A percentile compares a stretch with the other conserved stretches of the same genome.
Evolutionary conservation across 306 rosid species (phyloP).

Genomic region (Gastrolobium villosum): DNA sequence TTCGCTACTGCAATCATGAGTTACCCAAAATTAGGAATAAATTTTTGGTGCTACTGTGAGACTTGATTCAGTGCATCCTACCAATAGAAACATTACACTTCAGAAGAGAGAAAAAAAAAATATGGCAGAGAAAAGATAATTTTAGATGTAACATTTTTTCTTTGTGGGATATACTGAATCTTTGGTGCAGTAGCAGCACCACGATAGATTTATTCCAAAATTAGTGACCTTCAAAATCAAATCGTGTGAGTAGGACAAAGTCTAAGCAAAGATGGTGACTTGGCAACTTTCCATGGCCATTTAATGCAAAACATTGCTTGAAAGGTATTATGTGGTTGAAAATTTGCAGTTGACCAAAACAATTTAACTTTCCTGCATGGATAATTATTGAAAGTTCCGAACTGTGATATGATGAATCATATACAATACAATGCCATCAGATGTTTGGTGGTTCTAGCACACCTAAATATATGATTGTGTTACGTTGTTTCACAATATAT

Average conservation of each 20-base stretch:
- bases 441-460: background rate
- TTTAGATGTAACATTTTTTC: no score
- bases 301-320: slow-evolving; percentile 31
- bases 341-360: slow-evolving; percentile 48
- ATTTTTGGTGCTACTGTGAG: no score
- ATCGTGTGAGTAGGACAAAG: slow-evolving; percentile 15
- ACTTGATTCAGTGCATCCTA: no score
- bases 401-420: slow-evolving; percentile 9
- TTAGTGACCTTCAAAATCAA: slow-evolving; percentile 41
- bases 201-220: no score
- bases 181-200: no score
- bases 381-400: background rate
- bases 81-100: no score
- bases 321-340: slow-evolving; percentile 34
- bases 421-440: background rate
- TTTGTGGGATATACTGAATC: no score
- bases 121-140: no score
- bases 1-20: slow-evolving; percentile 9
- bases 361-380: slow-evolving; percentile 30
- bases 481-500: no score
- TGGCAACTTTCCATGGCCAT: slow-evolving; percentile 29
- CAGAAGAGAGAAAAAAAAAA: no score
- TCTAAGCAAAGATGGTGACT: slow-evolving; percentile 17
- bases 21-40: background rate
- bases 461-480: slow-evolving; percentile 33